Percentiles rank a stretch among this genome's conserved stretches.
Conservation (phyloP, 345 rosid species). For the Sisymbrium altissimum region DNA sequence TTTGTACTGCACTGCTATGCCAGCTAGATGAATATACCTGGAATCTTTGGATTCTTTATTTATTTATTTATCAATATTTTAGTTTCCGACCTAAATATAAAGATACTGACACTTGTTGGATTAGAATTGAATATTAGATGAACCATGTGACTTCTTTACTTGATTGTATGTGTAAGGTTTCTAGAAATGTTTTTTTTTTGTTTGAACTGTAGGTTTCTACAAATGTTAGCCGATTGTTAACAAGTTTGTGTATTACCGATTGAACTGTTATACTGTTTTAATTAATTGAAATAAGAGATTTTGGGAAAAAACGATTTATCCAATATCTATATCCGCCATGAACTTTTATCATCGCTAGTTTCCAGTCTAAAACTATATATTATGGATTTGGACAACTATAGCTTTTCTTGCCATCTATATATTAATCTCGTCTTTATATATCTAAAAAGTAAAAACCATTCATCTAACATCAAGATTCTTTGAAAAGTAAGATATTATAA, state of each 20-base stretch:
- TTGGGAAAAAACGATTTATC: not conserved
- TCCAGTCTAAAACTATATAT: not conserved
- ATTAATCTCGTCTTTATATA: not conserved
- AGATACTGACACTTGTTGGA: not conserved
- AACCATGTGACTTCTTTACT: not conserved
- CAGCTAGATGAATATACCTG: constrained; percentile 32
- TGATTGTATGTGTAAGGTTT: not conserved
- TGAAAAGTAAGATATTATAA: not conserved
- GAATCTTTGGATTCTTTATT: constrained; percentile 16
- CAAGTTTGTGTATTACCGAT: not conserved
- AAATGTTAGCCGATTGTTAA: not conserved
- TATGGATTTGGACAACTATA: not conserved
- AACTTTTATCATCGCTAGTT: no score
- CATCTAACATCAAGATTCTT: not conserved
- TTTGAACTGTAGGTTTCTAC: no score
- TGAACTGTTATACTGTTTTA: no score
- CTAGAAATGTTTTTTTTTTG: not conserved
- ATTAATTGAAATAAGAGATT: not conserved
- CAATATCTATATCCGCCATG: not conserved
- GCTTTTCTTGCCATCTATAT: not conserved
- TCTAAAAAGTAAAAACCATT: not conserved
- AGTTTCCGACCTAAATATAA: not conserved
- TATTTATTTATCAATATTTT: not conserved
- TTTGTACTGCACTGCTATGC: constrained; percentile 16
- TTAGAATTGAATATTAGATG: not conserved